Conservation (phyloP, 2,329 filamentous ascomycete species). For the Diaporthe aspalathi region DNA sequence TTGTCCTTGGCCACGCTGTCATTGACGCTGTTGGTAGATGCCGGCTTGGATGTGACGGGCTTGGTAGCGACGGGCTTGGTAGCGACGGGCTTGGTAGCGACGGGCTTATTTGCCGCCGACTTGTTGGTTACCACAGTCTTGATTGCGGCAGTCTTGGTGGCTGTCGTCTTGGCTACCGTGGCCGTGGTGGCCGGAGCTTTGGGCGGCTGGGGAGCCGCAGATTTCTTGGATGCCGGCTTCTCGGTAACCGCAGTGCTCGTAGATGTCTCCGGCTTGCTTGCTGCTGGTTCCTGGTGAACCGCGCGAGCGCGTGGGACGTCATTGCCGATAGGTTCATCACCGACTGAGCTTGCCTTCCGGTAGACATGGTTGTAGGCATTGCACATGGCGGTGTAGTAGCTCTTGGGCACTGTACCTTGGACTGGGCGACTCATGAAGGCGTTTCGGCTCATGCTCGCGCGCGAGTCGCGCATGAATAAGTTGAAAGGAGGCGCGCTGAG, state of each 20-base stretch:
- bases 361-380: neutral
- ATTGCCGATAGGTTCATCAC: conserved; percentile 11
- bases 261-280: neutral
- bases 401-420: neutral
- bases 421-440: conserved; percentile 9
- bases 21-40: neutral
- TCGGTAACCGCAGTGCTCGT: neutral
- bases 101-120: neutral
- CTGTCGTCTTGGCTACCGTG: neutral
- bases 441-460: neutral
- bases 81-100: neutral
- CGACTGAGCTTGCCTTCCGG: neutral
- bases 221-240: neutral
- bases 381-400: neutral
- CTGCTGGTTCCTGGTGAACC: neutral
- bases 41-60: neutral
- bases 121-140: neutral
- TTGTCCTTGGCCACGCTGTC: neutral
- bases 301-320: neutral
- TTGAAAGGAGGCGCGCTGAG: conserved; percentile 6
- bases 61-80: neutral
- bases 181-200: neutral
- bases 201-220: neutral
- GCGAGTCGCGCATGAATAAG: conserved; percentile 24
- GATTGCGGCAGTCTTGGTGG: neutral